Evolutionary conservation across 2,329 filamentous ascomycete genomes (phyloP).

Genomic region (Nannizzia gypsea): DNA sequence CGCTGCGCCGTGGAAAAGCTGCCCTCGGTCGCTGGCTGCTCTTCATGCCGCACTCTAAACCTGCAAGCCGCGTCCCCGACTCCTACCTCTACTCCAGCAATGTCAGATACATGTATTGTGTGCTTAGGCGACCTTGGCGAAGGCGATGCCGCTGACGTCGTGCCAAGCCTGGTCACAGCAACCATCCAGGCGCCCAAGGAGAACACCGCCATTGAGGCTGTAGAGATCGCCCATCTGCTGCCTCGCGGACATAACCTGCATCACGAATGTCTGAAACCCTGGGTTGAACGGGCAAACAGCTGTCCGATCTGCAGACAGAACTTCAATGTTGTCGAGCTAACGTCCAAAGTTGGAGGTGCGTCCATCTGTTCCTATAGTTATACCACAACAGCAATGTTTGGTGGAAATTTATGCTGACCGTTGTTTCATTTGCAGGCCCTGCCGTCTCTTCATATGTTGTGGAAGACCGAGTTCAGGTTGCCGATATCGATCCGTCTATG

Average conservation of each 20-base stretch:
- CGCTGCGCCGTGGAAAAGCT: conserved; percentile 7
- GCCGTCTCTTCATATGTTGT: conserved; percentile 48
- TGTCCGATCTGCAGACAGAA: conserved; percentile 90
- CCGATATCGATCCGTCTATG: conserved; percentile 68
- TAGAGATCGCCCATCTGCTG: conserved; percentile 46
- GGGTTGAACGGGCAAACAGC: conserved; percentile 94
- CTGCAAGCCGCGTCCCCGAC: conserved; percentile 20
- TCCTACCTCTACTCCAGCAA: conserved; percentile 27
- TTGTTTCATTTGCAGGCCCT: conserved; percentile 33
- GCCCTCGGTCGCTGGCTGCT: conserved; percentile 23
- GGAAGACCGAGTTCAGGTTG: conserved; percentile 54
- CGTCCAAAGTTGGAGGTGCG: conserved; percentile 64
- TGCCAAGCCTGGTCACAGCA: conserved; percentile 21
- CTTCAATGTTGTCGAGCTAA: conserved; percentile 83
- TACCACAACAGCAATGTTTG: conserved; percentile 19
- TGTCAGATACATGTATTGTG: conserved; percentile 60
- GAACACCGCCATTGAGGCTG: conserved; percentile 11
- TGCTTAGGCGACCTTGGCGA: conserved; percentile 58
- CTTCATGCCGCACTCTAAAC: conserved; percentile 30
- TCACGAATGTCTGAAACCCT: conserved; percentile 81
- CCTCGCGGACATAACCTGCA: conserved; percentile 88
- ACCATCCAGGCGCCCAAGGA: conserved; percentile 17
- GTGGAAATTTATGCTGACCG: conserved; percentile 2
- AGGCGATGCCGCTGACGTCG: conserved; percentile 24
- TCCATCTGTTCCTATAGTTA: background rate